A percentile compares a stretch with the other conserved stretches of the same genome.
These are phyloP conservation scores for Halophytophthora batemanensis DNA, from an alignment of 352 stramenopile species.

Conservation along the genomic window DNA sequence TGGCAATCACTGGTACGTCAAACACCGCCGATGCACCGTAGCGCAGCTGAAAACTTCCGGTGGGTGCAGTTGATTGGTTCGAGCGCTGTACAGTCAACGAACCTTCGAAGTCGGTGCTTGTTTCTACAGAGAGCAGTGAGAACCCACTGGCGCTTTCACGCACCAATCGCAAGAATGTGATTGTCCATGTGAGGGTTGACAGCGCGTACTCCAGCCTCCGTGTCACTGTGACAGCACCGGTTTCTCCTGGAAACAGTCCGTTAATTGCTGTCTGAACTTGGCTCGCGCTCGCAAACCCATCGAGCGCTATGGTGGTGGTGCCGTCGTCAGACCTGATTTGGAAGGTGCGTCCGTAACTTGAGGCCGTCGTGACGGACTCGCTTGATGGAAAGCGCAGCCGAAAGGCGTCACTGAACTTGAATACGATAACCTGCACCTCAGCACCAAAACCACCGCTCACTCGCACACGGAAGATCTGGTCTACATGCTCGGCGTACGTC, in stretches of 20 bases:
- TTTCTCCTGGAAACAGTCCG: conserved; percentile 21
- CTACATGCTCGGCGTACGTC: conserved; percentile 52
- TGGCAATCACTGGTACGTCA: conserved; percentile 14
- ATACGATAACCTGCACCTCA: conserved; percentile 44
- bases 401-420: conserved; percentile 52
- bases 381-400: conserved; percentile 38
- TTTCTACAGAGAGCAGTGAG: conserved; percentile 29
- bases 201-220: conserved; percentile 28
- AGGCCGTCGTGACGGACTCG: conserved; percentile 22
- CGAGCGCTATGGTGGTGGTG: conserved; percentile 21
- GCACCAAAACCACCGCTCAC: conserved; percentile 44
- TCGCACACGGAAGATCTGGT: conserved; percentile 44
- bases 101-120: conserved; percentile 44
- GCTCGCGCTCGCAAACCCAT: conserved; percentile 48
- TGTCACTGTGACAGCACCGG: conserved; percentile 27
- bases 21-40: conserved; percentile 34
- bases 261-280: conserved; percentile 46
- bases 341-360: conserved; percentile 45
- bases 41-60: conserved; percentile 30
- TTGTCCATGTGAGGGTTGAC: conserved; percentile 40
- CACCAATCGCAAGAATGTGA: conserved; percentile 55
- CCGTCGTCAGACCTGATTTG: conserved; percentile 21
- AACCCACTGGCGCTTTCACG: conserved; percentile 23
- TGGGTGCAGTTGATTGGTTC: conserved; percentile 20
- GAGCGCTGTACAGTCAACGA: conserved; percentile 16